A percentile compares a stretch with the other conserved stretches of the same genome.
Evolutionary conservation across 345 rosid species (phyloP).

Genomic region (Raphanus sativus): DNA sequence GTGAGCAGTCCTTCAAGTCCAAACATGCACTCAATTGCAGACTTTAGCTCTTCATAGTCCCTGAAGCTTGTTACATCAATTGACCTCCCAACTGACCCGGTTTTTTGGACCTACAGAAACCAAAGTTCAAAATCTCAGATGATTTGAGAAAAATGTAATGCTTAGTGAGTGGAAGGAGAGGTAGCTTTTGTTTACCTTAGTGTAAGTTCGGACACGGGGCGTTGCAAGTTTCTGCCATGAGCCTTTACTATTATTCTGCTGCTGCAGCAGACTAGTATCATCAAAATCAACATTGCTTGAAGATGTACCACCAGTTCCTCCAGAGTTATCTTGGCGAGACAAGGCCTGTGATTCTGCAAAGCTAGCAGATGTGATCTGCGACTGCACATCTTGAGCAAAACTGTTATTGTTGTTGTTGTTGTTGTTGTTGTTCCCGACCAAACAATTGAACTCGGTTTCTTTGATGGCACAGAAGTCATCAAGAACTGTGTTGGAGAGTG

Average conservation of each 20-base stretch:
- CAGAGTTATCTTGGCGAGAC: slow-evolving; percentile 81
- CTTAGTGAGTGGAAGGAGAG: neutral
- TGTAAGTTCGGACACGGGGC: slow-evolving; percentile 79
- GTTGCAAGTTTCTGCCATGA: slow-evolving; percentile 77
- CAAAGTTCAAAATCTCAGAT: slow-evolving; percentile 1
- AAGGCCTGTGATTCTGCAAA: slow-evolving; percentile 79
- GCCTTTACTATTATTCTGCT: slow-evolving; percentile 42
- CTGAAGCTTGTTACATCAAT: slow-evolving; percentile 82
- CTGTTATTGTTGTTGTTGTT: slow-evolving; percentile 51
- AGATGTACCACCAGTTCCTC: slow-evolving; percentile 64
- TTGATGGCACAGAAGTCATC: slow-evolving; percentile 72
- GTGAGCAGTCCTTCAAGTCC: slow-evolving; percentile 89
- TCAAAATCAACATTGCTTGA: slow-evolving; percentile 87
- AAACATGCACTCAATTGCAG: slow-evolving; percentile 91
- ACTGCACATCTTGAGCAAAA: slow-evolving; percentile 77
- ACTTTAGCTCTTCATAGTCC: slow-evolving; percentile 75
- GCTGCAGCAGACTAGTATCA: slow-evolving; percentile 60
- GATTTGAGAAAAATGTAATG: neutral
- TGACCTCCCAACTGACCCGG: slow-evolving; percentile 98
- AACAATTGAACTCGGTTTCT: slow-evolving; percentile 67
- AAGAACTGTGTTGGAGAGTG: slow-evolving; percentile 69
- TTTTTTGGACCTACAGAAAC: slow-evolving; percentile 76
- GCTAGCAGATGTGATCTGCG: slow-evolving; percentile 94
- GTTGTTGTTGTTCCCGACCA: slow-evolving; percentile 49
- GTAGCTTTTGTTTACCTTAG: slow-evolving; percentile 55